Base-by-base conservation (phyloP, 441 rosid genomes). In the Erodium trifolium region DNA sequence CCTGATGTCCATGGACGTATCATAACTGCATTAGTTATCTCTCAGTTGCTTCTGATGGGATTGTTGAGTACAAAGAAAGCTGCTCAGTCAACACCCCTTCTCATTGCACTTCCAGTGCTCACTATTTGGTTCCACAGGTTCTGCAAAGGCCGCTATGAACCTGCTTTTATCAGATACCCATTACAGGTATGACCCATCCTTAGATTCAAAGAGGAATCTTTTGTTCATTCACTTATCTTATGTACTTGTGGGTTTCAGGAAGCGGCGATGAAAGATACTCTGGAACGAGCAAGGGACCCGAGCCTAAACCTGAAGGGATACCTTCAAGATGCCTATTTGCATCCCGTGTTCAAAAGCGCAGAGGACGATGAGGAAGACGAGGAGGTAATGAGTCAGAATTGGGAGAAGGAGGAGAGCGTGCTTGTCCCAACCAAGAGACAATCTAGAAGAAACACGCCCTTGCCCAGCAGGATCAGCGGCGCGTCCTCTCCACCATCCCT, bases 251-350 rank as follows among this genome's bases (percentile, higher is more conserved):
- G 29, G 16, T 81, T 82, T 73, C 84, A 91, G 99, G 99, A 93
- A 74, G 99, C 99, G 41, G 87, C 81, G 97, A 89, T 84, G 93
- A 93, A 89, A 74, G 99, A 93, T 71, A 91, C 96, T 0, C 76
- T 91, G 67, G 97, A 94, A 68, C 87, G 78, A 1, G 87, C 91
- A 8, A 81, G 84, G 78, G 99, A 91, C 14, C 99, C 96, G 0
- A 79, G 78, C 75, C 43, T 91, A 13, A 88, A 91, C 74, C 68
- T 93, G 68, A 94, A 88, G 79, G 80, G 81, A 9, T 94, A 83
- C 75, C 85, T 94, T 70, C 92, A 85, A 72, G 77, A 76, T 13
- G 97, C 94, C 27, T 94, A 90, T 31, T n/a, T 82, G 9, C 93
- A 94, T 71, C 97, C 97, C 0, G 82, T 88, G 59, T 88, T 94